Evolutionary conservation across 1,284 basidiomycete species (phyloP).

Genomic region (Cutaneotrichosporon sp.): DNA sequence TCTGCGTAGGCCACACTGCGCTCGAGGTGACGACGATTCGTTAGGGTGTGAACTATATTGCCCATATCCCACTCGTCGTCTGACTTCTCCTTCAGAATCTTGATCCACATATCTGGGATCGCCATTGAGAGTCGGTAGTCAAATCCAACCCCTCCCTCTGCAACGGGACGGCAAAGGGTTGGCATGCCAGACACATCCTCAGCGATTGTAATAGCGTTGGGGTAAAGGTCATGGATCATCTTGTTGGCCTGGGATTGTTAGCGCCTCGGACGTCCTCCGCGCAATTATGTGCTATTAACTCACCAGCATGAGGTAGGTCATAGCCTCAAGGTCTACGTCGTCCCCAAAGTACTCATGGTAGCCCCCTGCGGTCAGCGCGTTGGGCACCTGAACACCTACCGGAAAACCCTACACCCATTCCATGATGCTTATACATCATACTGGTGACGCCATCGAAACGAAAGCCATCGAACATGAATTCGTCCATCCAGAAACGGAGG

Average conservation of each 20-base stretch:
- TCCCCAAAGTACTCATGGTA: constrained; percentile 97
- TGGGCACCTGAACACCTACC: constrained; percentile 42
- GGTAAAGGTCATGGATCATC: constrained; percentile 75
- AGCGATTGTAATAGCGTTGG: constrained; percentile 80
- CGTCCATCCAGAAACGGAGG: constrained; percentile 90
- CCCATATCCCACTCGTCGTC: constrained; percentile 88
- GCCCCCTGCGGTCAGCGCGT: constrained; percentile 54
- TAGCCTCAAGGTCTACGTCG: constrained; percentile 76
- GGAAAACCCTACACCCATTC: constrained; percentile 94
- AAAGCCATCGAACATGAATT: constrained; percentile 95
- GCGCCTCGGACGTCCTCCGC: neutral
- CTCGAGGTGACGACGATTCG: constrained; percentile 82
- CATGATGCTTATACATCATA: constrained; percentile 98
- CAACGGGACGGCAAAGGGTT: constrained; percentile 73
- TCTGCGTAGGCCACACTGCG: constrained; percentile 93
- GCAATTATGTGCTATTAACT: constrained; percentile 38
- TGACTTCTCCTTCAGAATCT: constrained; percentile 83
- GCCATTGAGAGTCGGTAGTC: constrained; percentile 98
- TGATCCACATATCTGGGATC: constrained; percentile 99
- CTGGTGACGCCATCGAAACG: constrained; percentile 97
- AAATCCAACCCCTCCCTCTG: constrained; percentile 87
- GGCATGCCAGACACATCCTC: constrained; percentile 98
- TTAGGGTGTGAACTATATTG: constrained; percentile 83
- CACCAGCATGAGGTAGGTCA: constrained; percentile 94
- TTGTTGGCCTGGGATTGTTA: constrained; percentile 72